A percentile compares a stretch with the other conserved stretches of the same genome.
These are phyloP conservation scores for Dalbergia cochinchinensis DNA, from an alignment of 306 rosid genomes.

Conservation along the genomic window DNA sequence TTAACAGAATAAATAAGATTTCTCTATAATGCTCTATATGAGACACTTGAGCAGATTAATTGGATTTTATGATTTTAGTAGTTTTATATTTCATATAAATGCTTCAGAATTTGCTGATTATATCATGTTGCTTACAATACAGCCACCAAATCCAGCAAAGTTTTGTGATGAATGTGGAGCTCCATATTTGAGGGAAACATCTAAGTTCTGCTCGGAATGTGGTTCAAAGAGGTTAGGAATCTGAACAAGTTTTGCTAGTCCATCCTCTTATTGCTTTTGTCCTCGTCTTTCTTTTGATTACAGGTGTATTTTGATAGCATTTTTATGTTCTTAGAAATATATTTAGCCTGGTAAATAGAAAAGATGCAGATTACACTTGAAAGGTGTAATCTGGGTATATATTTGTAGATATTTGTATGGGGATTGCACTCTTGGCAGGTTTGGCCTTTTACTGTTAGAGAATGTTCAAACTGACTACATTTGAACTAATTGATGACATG, in stretches of 20 bases:
- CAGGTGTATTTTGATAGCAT: constrained; percentile 31
- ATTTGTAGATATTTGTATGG: constrained; percentile 18
- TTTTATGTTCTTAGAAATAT: constrained; percentile 23
- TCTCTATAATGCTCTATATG: too few species aligned
- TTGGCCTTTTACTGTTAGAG: constrained; percentile 2
- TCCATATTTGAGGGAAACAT: constrained; percentile 85
- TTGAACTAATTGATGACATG: constrained; percentile 2
- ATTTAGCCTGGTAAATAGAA: constrained; percentile 19
- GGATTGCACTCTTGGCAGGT: constrained; percentile 5
- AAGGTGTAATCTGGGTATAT: constrained; percentile 8
- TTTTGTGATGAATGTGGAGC: constrained; percentile 95
- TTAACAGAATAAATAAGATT: too few species aligned
- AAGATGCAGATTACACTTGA: constrained; percentile 29
- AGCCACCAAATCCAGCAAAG: constrained; percentile 88
- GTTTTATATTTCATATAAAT: constrained; percentile 21
- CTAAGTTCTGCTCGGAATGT: constrained; percentile 93
- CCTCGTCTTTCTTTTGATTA: constrained; percentile 23
- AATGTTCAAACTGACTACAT: not conserved
- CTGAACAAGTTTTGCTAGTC: constrained; percentile 12
- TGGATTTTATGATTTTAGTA: constrained; percentile 20
- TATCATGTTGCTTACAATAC: constrained; percentile 45
- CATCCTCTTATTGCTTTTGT: not conserved
- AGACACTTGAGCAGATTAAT: too few species aligned
- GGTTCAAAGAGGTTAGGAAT: constrained; percentile 88
- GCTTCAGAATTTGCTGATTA: constrained; percentile 6